Base-by-base conservation (phyloP, 2,329 filamentous ascomycete genomes). In the Alternaria ventricosa region DNA sequence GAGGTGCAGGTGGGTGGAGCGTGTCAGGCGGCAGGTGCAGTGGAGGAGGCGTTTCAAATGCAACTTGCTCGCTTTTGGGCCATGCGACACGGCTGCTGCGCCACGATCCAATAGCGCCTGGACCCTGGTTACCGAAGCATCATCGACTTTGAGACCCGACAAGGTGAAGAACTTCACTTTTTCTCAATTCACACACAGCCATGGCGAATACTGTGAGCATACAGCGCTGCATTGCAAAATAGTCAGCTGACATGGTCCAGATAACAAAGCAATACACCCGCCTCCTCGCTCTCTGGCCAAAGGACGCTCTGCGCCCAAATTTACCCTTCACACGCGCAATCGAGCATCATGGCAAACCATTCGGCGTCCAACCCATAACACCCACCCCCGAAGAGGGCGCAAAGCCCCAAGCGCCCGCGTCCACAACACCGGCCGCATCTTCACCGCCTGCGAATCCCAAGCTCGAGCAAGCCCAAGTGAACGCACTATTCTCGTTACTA, bases 401-500 rank as follows among this genome's bases (percentile, higher is more conserved):
- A 6, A 61, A 62, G 11, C 51, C 68, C 9, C 65, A 65, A 41
- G 23, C 63, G 20, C 50, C 67, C 13, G 47, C 66, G 11, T 27
- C 65, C 1, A 51, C 61, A 30, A 23, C 65, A 23, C 57, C 60
- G 49, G 55, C 68, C 12, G 49, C 68, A 12, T 23, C 65, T 2
- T 55, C 67, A n/a, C 47, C 68, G 18, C 64, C 62, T 5, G 47
- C 64, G 54, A 68, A 69, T 15, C 69, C 71, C 2, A 63, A 69
- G 22, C 68, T 70, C 25, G 84, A 86, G 64, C 71, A 81, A 30
- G 75, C 76, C 30, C 82, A 87, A 69, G 77, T 88, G 57, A 89
- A 89, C 69, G 87, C 87, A 5, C 82, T 90, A 2, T 88, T 87
- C 65, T 84, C 86, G 3, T 78, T 90, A n/a, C 79, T 90, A 3